Conservation (phyloP, 768 basidiomycete species). For the Boletus subparvulus region DNA sequence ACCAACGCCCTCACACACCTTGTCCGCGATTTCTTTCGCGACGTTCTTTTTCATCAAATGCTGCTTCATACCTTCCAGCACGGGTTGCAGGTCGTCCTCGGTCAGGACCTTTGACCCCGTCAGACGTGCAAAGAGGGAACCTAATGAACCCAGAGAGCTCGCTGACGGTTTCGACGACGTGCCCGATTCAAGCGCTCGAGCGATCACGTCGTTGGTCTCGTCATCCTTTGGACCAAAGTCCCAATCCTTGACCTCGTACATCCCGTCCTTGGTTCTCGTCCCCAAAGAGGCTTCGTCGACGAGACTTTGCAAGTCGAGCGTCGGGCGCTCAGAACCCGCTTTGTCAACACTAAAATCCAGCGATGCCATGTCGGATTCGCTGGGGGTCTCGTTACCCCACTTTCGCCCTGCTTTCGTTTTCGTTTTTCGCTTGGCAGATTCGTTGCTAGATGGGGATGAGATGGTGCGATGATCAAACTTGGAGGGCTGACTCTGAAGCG, state of each 20-base stretch:
- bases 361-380: slow-evolving; percentile 87
- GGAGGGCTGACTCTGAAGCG: slow-evolving; percentile 64
- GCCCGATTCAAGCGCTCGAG: slow-evolving; percentile 53
- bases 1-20: slow-evolving; percentile 93
- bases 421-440: slow-evolving; percentile 56
- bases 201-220: slow-evolving; percentile 53
- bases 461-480: neutral
- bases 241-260: slow-evolving; percentile 83
- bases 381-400: slow-evolving; percentile 84
- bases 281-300: slow-evolving; percentile 77
- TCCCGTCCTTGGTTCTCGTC: slow-evolving; percentile 66
- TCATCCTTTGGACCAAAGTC: slow-evolving; percentile 58
- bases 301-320: slow-evolving; percentile 57
- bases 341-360: slow-evolving; percentile 83
- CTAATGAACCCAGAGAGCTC: slow-evolving; percentile 61
- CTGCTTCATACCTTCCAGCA: slow-evolving; percentile 92
- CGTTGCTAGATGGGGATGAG: slow-evolving; percentile 51
- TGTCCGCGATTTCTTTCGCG: slow-evolving; percentile 91
- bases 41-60: slow-evolving; percentile 99
- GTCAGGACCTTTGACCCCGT: slow-evolving; percentile 85
- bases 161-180: slow-evolving; percentile 36
- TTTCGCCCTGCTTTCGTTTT: slow-evolving; percentile 80
- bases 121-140: slow-evolving; percentile 78
- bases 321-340: slow-evolving; percentile 32
- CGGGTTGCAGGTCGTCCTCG: slow-evolving; percentile 80